phyloP scores from a whole-genome alignment of 2,329 filamentous ascomycete genomes.

The Penicillium vulpinum region DNA sequence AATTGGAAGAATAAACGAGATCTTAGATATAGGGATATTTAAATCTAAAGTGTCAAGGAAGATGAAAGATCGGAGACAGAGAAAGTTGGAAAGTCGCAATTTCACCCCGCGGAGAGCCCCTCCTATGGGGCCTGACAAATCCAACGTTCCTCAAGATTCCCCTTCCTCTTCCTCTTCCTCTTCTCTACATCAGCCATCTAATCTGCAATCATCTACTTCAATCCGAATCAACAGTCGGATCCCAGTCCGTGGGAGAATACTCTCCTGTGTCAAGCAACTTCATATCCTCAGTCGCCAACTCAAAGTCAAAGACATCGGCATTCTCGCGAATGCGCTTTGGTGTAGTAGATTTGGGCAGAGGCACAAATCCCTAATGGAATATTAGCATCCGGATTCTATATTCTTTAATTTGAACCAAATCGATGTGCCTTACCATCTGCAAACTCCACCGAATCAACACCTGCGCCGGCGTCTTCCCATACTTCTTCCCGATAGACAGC shows the following conservation, averaged over 20 bases:
- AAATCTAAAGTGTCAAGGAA: background rate
- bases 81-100: background rate
- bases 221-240: slow-evolving; percentile 48
- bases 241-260: slow-evolving; percentile 61
- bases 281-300: slow-evolving; percentile 60
- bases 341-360: slow-evolving; percentile 64
- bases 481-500: slow-evolving; percentile 63
- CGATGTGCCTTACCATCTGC: slow-evolving; percentile 64
- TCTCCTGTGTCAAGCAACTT: slow-evolving; percentile 54
- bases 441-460: slow-evolving; percentile 76
- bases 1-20: slow-evolving; percentile 32
- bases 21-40: background rate
- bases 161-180: background rate
- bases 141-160: background rate
- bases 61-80: background rate
- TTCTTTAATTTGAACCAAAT: slow-evolving; percentile 16
- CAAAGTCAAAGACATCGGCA: slow-evolving; percentile 60
- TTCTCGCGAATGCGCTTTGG: slow-evolving; percentile 62
- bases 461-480: slow-evolving; percentile 70
- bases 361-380: slow-evolving; percentile 55
- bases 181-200: background rate
- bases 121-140: slow-evolving; percentile 2
- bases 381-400: background rate
- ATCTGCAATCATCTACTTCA: slow-evolving; percentile 12
- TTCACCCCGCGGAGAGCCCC: slow-evolving; percentile 4